A percentile compares a stretch with the other conserved stretches of the same genome.
phyloP scores from a whole-genome alignment of 2,329 filamentous ascomycete genomes.

The Emmonsiellopsis sp. region DNA sequence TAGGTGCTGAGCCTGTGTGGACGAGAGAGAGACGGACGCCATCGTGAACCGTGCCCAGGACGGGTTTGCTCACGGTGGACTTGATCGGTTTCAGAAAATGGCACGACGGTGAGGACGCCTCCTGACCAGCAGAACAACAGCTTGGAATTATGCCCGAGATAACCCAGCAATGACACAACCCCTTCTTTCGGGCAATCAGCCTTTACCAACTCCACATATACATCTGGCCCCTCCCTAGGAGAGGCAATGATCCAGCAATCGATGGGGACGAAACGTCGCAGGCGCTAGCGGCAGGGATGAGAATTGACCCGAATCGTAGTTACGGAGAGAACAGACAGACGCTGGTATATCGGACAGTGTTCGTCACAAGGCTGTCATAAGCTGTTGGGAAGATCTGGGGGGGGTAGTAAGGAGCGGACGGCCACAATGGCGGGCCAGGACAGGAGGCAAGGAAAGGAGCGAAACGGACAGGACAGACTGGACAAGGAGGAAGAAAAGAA shows the following conservation, averaged over 20 bases:
- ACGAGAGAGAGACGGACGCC: slow-evolving; percentile 19
- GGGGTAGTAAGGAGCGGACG: slow-evolving; percentile 29
- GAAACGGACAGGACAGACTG: slow-evolving; percentile 8
- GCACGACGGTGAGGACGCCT: neutral
- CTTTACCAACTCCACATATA: neutral
- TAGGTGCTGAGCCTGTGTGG: slow-evolving; percentile 20
- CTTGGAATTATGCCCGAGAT: neutral
- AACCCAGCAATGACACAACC: neutral
- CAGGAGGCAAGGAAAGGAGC: slow-evolving; percentile 6
- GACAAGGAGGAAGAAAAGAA: slow-evolving; percentile 9
- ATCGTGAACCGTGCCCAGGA: slow-evolving; percentile 6
- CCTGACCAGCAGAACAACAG: neutral
- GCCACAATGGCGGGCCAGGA: slow-evolving; percentile 25
- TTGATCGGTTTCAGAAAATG: neutral
- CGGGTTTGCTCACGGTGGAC: slow-evolving; percentile 7
- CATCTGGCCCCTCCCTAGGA: slow-evolving; percentile 2
- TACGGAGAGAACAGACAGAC: neutral
- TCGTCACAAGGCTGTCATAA: slow-evolving; percentile 2
- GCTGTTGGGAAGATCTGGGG: neutral
- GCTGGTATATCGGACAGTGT: neutral
- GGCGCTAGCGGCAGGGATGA: neutral
- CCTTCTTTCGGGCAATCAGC: neutral
- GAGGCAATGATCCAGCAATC: neutral
- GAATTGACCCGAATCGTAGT: neutral
- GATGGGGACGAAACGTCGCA: slow-evolving; percentile 7